Evolutionary conservation across 495 filamentous ascomycete genomes (phyloP), one percentile per base, ranked within the genome.

Genomic region (Echria macrotheca): DNA sequence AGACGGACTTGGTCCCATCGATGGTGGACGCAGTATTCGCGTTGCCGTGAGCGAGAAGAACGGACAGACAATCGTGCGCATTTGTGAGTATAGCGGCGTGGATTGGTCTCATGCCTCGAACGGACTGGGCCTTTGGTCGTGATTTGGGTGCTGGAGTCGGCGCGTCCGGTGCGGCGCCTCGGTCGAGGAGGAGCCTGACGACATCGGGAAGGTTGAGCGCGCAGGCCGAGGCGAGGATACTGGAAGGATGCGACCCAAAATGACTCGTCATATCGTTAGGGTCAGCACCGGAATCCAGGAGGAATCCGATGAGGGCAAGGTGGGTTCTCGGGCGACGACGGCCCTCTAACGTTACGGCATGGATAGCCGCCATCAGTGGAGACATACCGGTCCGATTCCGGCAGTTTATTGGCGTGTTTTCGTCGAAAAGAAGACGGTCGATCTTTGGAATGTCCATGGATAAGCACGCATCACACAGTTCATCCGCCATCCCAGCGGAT

Each of bases 201-300:
- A 51, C 46, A 18, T 33, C 49, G n/a, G 40, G 31, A 2, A 40
- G 17, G 15, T 50, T 40, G 2, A 48, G 26, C 23, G 45, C 14
- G 22, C 42, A 55, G 1, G 55, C 58, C 0, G 47, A 21, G 14
- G 44, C 32, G 0, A 64, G 11, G 26, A 32, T 11, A 23, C 28
- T 1, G 12, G 35, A 9, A 36, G 36, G 33, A 5, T 35, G 26
- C 4, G 24, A 15, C 14, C 17, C 33, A 4, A 11, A 14, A 32
- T 15, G 31, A 35, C 3, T 21, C n/a, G 33, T 24, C 1, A 25
- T 41, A 1, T 37, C 32, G 15, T 63, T 54, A 0, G 53, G 39
- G n/a, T 63, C 50, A 0, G 60, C 60, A 3, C 60, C 60, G 40
- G 26, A 50, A 18, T 61, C 60, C 0, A 63, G 52, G 0, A 63